phyloP scores from a whole-genome alignment of 1,139 yeast species.

The Candida glucosophila region DNA sequence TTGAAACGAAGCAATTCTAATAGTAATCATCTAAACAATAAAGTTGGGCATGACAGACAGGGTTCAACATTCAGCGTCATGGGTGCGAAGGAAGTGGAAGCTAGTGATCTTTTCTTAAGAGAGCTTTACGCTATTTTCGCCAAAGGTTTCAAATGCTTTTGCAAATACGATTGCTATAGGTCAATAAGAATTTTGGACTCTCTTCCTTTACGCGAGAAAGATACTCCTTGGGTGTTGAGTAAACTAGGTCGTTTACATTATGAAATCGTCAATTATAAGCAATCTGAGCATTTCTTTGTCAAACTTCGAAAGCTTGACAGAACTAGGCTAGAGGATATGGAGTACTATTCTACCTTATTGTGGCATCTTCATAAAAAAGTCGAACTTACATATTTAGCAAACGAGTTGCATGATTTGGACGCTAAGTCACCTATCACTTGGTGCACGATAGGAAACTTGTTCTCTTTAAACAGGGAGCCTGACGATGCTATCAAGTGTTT shows the following conservation, averaged over 20 bases:
- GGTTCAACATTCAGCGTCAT: slow-evolving; percentile 6
- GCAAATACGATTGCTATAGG: slow-evolving; percentile 68
- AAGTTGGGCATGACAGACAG: slow-evolving; percentile 3
- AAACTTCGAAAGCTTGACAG: slow-evolving; percentile 62
- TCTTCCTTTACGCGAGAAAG: slow-evolving; percentile 54
- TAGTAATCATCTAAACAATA: slow-evolving; percentile 4
- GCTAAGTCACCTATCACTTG: slow-evolving; percentile 73
- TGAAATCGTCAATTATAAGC: slow-evolving; percentile 80
- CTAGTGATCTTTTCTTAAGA: slow-evolving; percentile 37
- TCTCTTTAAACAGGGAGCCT: slow-evolving; percentile 75
- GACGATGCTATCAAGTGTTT: slow-evolving; percentile 89
- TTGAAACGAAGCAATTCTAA: slow-evolving; percentile 23
- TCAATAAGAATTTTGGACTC: slow-evolving; percentile 65
- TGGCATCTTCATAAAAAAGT: slow-evolving; percentile 89
- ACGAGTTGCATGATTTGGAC: slow-evolving; percentile 66
- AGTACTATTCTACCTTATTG: slow-evolving; percentile 75
- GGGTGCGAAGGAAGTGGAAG: slow-evolving; percentile 25
- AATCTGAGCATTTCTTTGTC: slow-evolving; percentile 57
- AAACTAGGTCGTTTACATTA: slow-evolving; percentile 75
- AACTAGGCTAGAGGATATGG: slow-evolving; percentile 85
- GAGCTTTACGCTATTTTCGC: slow-evolving; percentile 55
- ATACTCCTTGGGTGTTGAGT: slow-evolving; percentile 82
- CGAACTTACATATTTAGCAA: slow-evolving; percentile 74
- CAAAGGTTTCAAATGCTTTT: slow-evolving; percentile 54
- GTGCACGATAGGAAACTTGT: slow-evolving; percentile 87